A percentile compares a stretch with the other conserved stretches of the same genome.
Conservation (phyloP, 106 monocot species). For the Dendrobium nobile region DNA sequence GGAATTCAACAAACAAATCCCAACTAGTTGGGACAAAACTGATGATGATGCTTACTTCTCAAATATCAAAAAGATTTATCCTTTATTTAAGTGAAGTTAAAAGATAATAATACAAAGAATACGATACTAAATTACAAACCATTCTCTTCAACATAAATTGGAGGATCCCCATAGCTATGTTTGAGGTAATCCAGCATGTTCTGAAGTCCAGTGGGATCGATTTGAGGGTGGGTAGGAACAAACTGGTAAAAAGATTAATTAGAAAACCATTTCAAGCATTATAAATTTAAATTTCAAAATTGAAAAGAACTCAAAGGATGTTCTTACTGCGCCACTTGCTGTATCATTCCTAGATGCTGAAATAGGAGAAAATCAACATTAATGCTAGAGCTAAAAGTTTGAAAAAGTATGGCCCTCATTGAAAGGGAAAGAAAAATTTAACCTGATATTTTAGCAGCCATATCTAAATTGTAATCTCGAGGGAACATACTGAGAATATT, state of each 20-base stretch:
- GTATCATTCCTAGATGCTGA: neutral
- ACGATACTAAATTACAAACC: conserved; percentile 24
- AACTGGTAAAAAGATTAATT: conserved; percentile 17
- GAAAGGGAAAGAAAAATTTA: neutral
- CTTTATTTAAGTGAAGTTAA: neutral
- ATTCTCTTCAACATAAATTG: conserved; percentile 68
- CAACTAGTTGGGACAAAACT: no score
- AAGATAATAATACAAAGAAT: neutral
- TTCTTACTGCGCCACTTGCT: neutral
- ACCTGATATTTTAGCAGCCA: conserved; percentile 24
- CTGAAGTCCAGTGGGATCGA: conserved; percentile 47
- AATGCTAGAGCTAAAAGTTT: neutral
- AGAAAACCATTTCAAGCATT: neutral
- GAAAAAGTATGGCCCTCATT: neutral
- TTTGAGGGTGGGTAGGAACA: neutral
- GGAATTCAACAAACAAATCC: no score
- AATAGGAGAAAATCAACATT: neutral
- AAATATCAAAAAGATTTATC: neutral
- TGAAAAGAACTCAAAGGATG: neutral
- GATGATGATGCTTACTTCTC: neutral
- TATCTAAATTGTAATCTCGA: conserved; percentile 24
- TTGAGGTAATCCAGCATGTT: conserved; percentile 34
- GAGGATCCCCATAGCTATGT: conserved; percentile 39
- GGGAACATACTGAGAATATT: neutral
- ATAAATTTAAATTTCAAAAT: neutral